phyloP scores from a whole-genome alignment of 331 rosid genomes.

The Saraca asoca region DNA sequence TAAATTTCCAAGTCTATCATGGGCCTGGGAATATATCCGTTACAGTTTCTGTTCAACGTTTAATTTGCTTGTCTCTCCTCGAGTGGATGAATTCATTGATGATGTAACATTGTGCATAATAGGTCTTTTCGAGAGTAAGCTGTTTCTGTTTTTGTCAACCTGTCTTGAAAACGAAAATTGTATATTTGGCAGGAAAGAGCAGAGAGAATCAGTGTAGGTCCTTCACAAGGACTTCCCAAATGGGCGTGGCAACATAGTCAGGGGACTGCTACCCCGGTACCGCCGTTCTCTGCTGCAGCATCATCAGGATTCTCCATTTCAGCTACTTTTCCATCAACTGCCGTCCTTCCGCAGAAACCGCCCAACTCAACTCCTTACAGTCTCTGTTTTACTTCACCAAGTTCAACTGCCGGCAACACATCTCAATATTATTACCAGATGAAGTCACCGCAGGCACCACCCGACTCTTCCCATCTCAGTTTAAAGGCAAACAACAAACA shows the following conservation, averaged over 20 bases:
- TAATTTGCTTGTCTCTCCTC: too few relatives aligned
- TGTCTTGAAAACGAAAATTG: slow-evolving; percentile 9
- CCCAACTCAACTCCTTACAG: slow-evolving; percentile 35
- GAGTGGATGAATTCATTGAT: too few relatives aligned
- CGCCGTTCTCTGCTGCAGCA: slow-evolving; percentile 97
- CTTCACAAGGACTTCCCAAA: slow-evolving; percentile 63
- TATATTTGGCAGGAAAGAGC: slow-evolving; percentile 72
- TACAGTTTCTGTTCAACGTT: too few relatives aligned
- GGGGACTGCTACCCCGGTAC: slow-evolving; percentile 60
- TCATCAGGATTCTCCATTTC: slow-evolving; percentile 99
- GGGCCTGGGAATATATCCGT: too few relatives aligned
- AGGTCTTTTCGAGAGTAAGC: too few relatives aligned
- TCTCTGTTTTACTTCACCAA: slow-evolving; percentile 59
- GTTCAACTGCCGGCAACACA: slow-evolving; percentile 44
- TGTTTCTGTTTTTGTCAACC: background rate
- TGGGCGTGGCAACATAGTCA: slow-evolving; percentile 80
- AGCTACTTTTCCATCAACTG: slow-evolving; percentile 63
- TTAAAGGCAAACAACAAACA: slow-evolving; percentile 12
- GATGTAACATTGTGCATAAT: too few relatives aligned
- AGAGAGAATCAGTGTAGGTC: slow-evolving; percentile 65
- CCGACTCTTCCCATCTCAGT: slow-evolving; percentile 31
- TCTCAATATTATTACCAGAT: slow-evolving; percentile 53
- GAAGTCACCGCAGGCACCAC: slow-evolving; percentile 56
- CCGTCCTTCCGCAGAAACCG: too few relatives aligned
- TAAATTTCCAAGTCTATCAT: too few relatives aligned